Base-by-base conservation (phyloP, 257 asterid genomes). In the Jasminum sambac region DNA sequence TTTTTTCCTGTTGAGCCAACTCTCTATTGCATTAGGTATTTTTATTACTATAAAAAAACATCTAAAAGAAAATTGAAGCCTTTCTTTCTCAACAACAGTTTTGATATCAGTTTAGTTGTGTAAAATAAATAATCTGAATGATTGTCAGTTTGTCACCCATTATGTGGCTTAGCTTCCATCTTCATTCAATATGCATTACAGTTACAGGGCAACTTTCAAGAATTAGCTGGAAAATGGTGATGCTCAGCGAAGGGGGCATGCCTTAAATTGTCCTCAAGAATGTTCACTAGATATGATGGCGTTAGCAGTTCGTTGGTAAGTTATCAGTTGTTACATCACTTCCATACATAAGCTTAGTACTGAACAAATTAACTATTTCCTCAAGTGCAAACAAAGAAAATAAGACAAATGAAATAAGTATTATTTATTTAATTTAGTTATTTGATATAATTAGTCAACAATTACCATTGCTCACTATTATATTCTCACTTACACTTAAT, bases 161-260 rank as follows among this genome's bases (percentile, higher is more conserved):
- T 55, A 67, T 23, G 40, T 68, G 62, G 43, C 75, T 74, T 39
- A 68, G n/a, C n/a, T n/a, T n/a, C n/a, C 44, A 21, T 68, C 25
- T n/a, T n/a, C n/a, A n/a, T 68, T 50, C 57, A 57, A 60, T 70
- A 55, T 82, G 69, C 69, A n/a, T n/a, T n/a, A n/a, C n/a, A n/a
- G 75, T 72, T 66, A 39, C 89, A 92, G 98, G 81, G 63, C 97
- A 90, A 67, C 84, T 92, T 68, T 74, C 74, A 72, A 79, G 84
- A 77, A 75, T 88, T 81, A 96, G 98, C 74, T 88, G 96, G 97
- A 92, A 87, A 77, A 87, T 88, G 85, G 89, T 84, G 83, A 88
- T 92, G 97, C 92, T 84, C 76, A 96, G 98, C 68, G 98, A n/a
- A 92, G 76, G 96, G 87, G 30, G 90, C 98, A 66, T 92, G 97